These are phyloP conservation scores for Starmerella davenportii DNA, from an alignment of 805 yeast species.

Conservation along the genomic window DNA sequence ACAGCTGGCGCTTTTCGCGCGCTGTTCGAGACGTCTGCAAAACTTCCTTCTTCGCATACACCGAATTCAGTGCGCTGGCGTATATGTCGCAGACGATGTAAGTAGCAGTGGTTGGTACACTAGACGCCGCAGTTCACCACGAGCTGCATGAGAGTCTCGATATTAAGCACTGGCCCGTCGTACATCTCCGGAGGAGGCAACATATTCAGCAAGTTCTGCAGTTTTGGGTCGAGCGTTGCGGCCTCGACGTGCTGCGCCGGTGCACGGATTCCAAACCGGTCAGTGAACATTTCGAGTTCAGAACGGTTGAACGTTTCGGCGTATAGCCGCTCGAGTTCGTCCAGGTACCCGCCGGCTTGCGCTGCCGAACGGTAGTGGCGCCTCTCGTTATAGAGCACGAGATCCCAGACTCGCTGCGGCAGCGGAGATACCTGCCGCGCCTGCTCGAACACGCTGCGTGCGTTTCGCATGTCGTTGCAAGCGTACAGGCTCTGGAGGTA, in stretches of 20 bases:
- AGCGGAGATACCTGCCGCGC: neutral
- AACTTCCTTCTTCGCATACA: too few species aligned
- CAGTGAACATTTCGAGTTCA: conserved; percentile 24
- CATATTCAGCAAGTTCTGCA: conserved; percentile 5
- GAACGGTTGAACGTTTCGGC: conserved; percentile 46
- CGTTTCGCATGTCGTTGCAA: conserved; percentile 40
- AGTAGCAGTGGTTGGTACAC: too few species aligned
- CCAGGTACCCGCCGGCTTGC: conserved; percentile 22
- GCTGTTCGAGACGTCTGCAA: too few species aligned
- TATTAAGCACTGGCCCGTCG: conserved; percentile 15
- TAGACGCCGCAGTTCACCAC: neutral
- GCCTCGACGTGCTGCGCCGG: neutral
- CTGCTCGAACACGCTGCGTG: conserved; percentile 61
- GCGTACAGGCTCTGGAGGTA: conserved; percentile 58
- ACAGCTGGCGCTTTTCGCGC: too few species aligned
- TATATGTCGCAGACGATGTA: too few species aligned
- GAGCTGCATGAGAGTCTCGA: conserved; percentile 10
- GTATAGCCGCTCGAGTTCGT: conserved; percentile 48
- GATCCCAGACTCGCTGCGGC: neutral
- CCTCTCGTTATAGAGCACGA: neutral
- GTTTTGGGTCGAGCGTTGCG: neutral
- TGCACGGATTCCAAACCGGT: conserved; percentile 10
- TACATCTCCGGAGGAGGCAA: conserved; percentile 14
- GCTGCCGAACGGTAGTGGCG: neutral
- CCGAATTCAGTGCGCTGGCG: too few species aligned